Evolutionary conservation across 192 early-diverging fungal species (phyloP).

Genomic region (Lunasporangiospora selenospora): DNA sequence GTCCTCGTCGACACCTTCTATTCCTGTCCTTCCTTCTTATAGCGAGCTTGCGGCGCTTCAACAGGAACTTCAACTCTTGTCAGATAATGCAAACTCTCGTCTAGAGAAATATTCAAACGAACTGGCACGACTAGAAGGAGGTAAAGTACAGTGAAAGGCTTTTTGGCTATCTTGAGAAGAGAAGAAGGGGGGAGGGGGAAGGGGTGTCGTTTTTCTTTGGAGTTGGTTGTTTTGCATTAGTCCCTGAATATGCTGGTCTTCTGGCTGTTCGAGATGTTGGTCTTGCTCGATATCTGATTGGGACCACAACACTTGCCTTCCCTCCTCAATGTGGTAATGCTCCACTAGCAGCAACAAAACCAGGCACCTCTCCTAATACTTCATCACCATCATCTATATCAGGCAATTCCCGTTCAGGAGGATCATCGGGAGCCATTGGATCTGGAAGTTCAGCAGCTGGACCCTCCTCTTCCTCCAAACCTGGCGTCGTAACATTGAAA

Average conservation of each 20-base stretch:
- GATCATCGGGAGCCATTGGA: neutral
- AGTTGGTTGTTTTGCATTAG: no score
- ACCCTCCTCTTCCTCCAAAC: slow-evolving; percentile 18
- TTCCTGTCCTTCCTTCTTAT: slow-evolving; percentile 22
- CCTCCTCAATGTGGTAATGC: no score
- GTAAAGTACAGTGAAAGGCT: no score
- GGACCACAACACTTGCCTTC: no score
- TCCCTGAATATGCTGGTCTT: no score
- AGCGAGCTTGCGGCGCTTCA: slow-evolving; percentile 23
- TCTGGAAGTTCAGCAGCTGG: slow-evolving; percentile 1
- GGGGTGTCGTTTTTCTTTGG: no score
- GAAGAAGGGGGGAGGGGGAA: no score
- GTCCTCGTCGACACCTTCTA: slow-evolving; percentile 13
- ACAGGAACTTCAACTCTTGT: slow-evolving; percentile 33
- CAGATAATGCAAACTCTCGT: slow-evolving; percentile 21
- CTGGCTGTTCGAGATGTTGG: no score
- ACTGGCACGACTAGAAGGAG: slow-evolving; percentile 19
- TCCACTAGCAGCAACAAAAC: neutral
- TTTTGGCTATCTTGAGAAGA: no score
- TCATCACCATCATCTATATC: slow-evolving; percentile 38
- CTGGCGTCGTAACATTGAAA: slow-evolving; percentile 35
- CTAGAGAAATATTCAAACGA: slow-evolving; percentile 26
- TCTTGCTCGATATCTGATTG: no score
- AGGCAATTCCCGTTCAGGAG: slow-evolving; percentile 14
- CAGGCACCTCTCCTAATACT: slow-evolving; percentile 24